Conservation (phyloP, 2,329 filamentous ascomycete species). For the Pseudogymnoascus sp. region DNA sequence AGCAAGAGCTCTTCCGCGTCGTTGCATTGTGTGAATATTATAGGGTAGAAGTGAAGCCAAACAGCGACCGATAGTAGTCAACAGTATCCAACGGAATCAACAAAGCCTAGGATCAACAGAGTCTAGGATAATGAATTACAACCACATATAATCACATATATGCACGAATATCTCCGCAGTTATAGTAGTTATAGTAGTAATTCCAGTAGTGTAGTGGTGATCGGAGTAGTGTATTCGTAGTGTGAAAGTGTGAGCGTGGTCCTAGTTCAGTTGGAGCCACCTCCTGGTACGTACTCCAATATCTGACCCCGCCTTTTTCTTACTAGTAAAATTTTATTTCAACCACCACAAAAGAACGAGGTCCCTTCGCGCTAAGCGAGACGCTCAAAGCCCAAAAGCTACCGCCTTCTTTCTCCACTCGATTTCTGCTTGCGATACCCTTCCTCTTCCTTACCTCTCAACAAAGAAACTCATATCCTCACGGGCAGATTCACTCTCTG, state of each 20-base stretch:
- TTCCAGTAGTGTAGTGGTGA: not conserved
- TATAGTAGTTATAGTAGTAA: not conserved
- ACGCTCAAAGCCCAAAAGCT: constrained; percentile 9
- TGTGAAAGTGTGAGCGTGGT: not conserved
- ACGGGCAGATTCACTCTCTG: constrained; percentile 16
- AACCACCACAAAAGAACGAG: constrained; percentile 6
- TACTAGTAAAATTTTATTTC: constrained; percentile 8
- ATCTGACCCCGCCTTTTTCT: constrained; percentile 3
- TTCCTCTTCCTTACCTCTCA: constrained; percentile 12
- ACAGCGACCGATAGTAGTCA: not conserved
- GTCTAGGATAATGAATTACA: not conserved
- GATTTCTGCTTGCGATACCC: constrained; percentile 17
- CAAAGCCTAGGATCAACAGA: not conserved
- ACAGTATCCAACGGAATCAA: not conserved
- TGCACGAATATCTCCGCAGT: not conserved
- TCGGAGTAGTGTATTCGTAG: not conserved
- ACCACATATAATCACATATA: not conserved
- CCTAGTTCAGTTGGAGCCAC: not conserved
- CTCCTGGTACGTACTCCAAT: constrained; percentile 4
- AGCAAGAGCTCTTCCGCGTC: not conserved
- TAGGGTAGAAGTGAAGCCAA: not conserved
- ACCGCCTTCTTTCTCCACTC: constrained; percentile 13
- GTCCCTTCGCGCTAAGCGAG: constrained; percentile 8
- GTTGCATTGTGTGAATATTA: not conserved
- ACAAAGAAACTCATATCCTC: constrained; percentile 16